Conservation (phyloP, 768 basidiomycete species). For the Termitomyces sp. region DNA sequence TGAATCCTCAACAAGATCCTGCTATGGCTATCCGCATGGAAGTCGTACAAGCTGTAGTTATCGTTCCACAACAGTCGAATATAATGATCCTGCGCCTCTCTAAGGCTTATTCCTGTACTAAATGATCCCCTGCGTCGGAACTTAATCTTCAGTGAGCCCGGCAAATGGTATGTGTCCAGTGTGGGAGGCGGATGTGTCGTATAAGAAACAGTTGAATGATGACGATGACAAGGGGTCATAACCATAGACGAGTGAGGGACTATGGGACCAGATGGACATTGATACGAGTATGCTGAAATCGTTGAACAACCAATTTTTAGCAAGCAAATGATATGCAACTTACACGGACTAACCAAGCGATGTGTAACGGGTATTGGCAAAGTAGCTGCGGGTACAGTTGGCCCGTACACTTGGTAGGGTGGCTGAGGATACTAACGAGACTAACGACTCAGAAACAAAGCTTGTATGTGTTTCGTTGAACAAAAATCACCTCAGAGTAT, state of each 20-base stretch:
- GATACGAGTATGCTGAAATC: slow-evolving; percentile 36
- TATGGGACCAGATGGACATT: slow-evolving; percentile 30
- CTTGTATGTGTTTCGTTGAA: not conserved
- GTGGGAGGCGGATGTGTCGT: slow-evolving; percentile 25
- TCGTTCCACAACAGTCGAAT: slow-evolving; percentile 57
- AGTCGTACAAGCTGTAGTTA: slow-evolving; percentile 54
- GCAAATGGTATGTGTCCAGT: slow-evolving; percentile 40
- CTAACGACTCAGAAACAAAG: not conserved
- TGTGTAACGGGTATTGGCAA: slow-evolving; percentile 28
- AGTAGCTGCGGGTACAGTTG: slow-evolving; percentile 21
- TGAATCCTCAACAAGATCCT: slow-evolving; percentile 58
- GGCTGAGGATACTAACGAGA: slow-evolving; percentile 33
- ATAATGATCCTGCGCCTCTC: slow-evolving; percentile 57
- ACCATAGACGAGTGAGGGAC: slow-evolving; percentile 21
- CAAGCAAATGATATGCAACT: slow-evolving; percentile 11
- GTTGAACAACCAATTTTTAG: not conserved
- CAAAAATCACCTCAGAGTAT: slow-evolving; percentile 27
- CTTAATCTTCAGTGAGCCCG: slow-evolving; percentile 50
- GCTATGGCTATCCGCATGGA: slow-evolving; percentile 56
- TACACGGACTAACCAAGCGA: slow-evolving; percentile 37
- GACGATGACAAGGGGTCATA: slow-evolving; percentile 34
- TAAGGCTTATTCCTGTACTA: slow-evolving; percentile 56
- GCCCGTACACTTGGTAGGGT: slow-evolving; percentile 42
- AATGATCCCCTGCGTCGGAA: slow-evolving; percentile 72
- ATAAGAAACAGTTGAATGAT: slow-evolving; percentile 48